Base-by-base conservation (phyloP, 208 protist genomes). In the Leishmania gerbilli region DNA sequence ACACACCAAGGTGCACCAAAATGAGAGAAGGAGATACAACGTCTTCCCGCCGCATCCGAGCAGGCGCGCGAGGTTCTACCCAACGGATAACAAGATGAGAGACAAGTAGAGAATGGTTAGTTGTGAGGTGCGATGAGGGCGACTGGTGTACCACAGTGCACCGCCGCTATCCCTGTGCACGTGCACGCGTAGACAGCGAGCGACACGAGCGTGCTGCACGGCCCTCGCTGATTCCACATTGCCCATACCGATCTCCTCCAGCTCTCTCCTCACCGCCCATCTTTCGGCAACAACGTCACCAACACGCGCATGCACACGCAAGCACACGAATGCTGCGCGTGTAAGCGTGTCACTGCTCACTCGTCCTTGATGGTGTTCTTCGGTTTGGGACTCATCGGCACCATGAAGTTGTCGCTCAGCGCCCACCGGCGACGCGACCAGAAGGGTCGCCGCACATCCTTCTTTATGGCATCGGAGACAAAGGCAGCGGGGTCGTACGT, bases 291-390 rank as follows among this genome's bases (percentile, higher is more conserved):
- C 27, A 34, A 0, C 58, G 58, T 68, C 62, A 42, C 62, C 13
- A 40, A 72, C 47, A 47, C 77, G 74, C 42, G 47, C 68, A 60
- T 34, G 49, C 34, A 72, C 58, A n/a, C 19, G 13, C 34, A 69
- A 47, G 11, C 74, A 77, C 53, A 42, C 5, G 27, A 27, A 58
- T 64, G 37, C 13, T 31, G 37, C 49, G 34, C 34, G 17, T 40
- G 74, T 34, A 51, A 31, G 34, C 21, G 24, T 31, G 4, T 51
- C 37, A 3, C 55, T 24, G 19, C 24, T 77, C 90, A 97, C 79
- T 97, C 94, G 74, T 95, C 92, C 77, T 90, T 92, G 79, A 97
- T 97, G 62, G 94, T 97, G 84, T 97, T 97, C 87, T 96, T 97
- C 51, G 92, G 79, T 84, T 95, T 94, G 1, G 91, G 91, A 75